Conservation (phyloP, 2,329 filamentous ascomycete species). For the Hymenoscyphus repandus region DNA sequence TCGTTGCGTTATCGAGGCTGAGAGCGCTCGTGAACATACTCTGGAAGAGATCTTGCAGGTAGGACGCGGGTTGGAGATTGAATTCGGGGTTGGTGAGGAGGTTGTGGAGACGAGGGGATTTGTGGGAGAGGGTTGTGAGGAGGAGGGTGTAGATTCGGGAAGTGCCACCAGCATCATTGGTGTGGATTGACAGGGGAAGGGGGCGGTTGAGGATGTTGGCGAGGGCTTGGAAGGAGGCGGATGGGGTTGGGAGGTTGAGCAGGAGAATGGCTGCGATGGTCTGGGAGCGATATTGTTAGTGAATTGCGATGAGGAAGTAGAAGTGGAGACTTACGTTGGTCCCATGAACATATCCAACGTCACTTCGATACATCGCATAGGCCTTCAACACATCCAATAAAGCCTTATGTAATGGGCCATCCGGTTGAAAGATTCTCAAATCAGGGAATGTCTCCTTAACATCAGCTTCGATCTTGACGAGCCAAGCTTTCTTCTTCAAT, state of each 20-base stretch:
- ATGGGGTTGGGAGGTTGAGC: slow-evolving; percentile 60
- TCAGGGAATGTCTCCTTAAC: slow-evolving; percentile 65
- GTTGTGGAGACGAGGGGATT: slow-evolving; percentile 56
- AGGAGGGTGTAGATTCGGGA: slow-evolving; percentile 64
- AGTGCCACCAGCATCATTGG: slow-evolving; percentile 64
- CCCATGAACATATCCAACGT: slow-evolving; percentile 72
- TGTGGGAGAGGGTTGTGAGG: slow-evolving; percentile 59
- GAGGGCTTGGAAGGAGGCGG: slow-evolving; percentile 63
- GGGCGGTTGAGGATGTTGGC: slow-evolving; percentile 75
- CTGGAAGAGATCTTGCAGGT: slow-evolving; percentile 56
- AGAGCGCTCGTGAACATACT: slow-evolving; percentile 59
- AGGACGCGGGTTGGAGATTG: slow-evolving; percentile 44
- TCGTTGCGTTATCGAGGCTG: slow-evolving; percentile 62
- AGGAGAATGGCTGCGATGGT: slow-evolving; percentile 69
- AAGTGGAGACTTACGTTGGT: slow-evolving; percentile 57
- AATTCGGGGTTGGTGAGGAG: slow-evolving; percentile 52
- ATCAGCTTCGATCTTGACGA: slow-evolving; percentile 59
- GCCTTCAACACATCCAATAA: slow-evolving; percentile 71
- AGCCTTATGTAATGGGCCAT: slow-evolving; percentile 56
- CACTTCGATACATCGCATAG: slow-evolving; percentile 76
- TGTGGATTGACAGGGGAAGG: slow-evolving; percentile 69
- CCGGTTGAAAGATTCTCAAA: slow-evolving; percentile 58
- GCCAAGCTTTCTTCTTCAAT: slow-evolving; percentile 51
- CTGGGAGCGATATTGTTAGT: slow-evolving; percentile 35
- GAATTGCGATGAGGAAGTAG: slow-evolving; percentile 4